Percentiles rank a stretch among this genome's conserved stretches.
Conservation (phyloP, 208 protist species). For the Porcisia hertigi region DNA sequence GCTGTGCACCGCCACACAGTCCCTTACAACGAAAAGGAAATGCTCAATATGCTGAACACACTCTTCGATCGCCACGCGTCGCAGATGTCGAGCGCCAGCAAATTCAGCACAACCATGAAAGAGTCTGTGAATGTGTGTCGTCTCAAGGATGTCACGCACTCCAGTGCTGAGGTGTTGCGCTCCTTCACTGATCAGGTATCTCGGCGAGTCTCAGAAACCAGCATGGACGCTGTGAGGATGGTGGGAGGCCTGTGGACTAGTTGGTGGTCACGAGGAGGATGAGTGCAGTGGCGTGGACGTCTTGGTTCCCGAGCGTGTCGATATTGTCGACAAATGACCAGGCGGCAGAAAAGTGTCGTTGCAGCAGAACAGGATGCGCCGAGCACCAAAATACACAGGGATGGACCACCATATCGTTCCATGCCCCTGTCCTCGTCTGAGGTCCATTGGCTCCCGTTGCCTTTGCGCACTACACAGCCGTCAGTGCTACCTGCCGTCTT, state of each 20-base stretch:
- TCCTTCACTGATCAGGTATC: conserved; percentile 42
- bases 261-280: conserved; percentile 21
- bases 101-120: conserved; percentile 50
- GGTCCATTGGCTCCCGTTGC: not conserved
- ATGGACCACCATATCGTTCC: not conserved
- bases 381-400: not conserved
- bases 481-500: not conserved
- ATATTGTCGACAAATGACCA: not conserved
- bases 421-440: not conserved
- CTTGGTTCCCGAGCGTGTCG: not conserved
- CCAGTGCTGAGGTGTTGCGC: conserved; percentile 36
- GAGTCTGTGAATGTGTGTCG: conserved; percentile 58
- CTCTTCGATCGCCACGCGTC: conserved; percentile 53
- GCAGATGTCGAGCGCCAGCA: conserved; percentile 28
- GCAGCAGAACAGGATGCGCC: not conserved
- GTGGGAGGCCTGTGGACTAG: conserved; percentile 28
- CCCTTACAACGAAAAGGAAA: conserved; percentile 27
- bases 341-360: not conserved
- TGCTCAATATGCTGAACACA: conserved; percentile 47
- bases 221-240: conserved; percentile 33
- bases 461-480: not conserved
- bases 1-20: conserved; percentile 49
- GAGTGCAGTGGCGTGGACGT: not conserved
- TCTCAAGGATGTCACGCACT: conserved; percentile 59
- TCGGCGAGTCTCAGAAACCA: conserved; percentile 26